phyloP scores from a whole-genome alignment of 306 rosid species.

The Casuarina equisetifolia region DNA sequence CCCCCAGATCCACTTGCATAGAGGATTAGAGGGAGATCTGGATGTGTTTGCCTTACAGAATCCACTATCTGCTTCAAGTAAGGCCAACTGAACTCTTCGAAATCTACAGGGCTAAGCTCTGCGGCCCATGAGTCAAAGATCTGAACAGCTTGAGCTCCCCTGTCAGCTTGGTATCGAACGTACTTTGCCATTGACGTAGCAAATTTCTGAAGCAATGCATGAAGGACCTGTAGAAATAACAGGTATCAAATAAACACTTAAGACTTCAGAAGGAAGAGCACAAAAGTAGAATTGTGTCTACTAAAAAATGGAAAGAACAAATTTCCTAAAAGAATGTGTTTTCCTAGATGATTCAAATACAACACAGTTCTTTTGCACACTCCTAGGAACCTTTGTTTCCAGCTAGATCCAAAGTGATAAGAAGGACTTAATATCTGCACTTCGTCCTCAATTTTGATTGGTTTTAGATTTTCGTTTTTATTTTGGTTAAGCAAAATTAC shows the following conservation, averaged over 20 bases:
- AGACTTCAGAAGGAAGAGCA: background rate
- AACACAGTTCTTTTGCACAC: background rate
- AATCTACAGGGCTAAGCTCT: constrained; percentile 89
- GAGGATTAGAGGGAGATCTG: constrained; percentile 82
- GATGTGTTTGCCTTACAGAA: constrained; percentile 72
- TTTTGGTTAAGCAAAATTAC: background rate
- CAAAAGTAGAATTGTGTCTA: background rate
- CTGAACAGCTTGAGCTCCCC: constrained; percentile 98
- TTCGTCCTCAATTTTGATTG: background rate
- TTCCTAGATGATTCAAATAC: background rate
- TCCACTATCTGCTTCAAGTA: constrained; percentile 92
- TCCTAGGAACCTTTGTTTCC: no score
- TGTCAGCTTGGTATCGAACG: constrained; percentile 87
- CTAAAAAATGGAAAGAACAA: background rate
- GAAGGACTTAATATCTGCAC: background rate
- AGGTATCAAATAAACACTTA: constrained; percentile 18
- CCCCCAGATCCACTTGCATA: constrained; percentile 99
- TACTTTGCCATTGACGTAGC: constrained; percentile 84
- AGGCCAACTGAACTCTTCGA: constrained; percentile 93
- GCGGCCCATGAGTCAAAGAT: constrained; percentile 97
- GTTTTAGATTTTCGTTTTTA: background rate
- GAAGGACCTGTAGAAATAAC: constrained; percentile 63
- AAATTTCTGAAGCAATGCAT: constrained; percentile 75
- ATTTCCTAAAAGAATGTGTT: background rate
- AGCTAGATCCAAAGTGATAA: no score